Percentiles rank a stretch among this genome's conserved stretches.
phyloP scores from a whole-genome alignment of 2,329 filamentous ascomycete genomes.

The Penicillium fuscoglaucum region DNA sequence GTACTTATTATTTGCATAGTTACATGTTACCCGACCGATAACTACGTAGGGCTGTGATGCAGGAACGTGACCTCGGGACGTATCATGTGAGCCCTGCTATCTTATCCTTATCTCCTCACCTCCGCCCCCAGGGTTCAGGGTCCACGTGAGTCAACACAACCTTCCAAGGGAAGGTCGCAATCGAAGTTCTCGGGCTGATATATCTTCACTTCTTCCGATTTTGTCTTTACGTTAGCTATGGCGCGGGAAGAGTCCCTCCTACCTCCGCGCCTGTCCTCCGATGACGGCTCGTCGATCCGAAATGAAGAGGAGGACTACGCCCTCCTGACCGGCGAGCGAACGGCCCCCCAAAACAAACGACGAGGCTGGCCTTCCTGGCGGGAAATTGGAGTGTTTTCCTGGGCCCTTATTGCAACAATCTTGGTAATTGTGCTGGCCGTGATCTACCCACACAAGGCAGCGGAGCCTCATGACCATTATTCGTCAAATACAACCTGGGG shows the following conservation, averaged over 20 bases:
- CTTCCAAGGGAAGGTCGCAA: background rate
- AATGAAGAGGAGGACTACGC: conserved; percentile 63
- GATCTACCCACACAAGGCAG: conserved; percentile 69
- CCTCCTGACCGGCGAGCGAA: conserved; percentile 58
- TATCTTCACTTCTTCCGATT: background rate
- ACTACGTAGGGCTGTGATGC: background rate
- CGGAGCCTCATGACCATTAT: conserved; percentile 33
- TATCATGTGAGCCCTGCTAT: conserved; percentile 15
- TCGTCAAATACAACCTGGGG: conserved; percentile 36
- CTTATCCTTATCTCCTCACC: conserved; percentile 13
- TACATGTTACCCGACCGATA: background rate
- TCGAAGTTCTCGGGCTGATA: background rate
- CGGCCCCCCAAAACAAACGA: conserved; percentile 27
- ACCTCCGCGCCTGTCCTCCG: conserved; percentile 55
- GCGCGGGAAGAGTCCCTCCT: conserved; percentile 54
- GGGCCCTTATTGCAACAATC: conserved; percentile 79
- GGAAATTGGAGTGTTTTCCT: conserved; percentile 74
- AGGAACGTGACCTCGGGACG: background rate
- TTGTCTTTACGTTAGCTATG: conserved; percentile 25
- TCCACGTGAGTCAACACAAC: conserved; percentile 3
- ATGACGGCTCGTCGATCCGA: conserved; percentile 56
- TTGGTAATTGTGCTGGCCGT: conserved; percentile 78
- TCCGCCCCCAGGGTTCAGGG: conserved; percentile 4
- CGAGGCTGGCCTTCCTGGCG: conserved; percentile 62
- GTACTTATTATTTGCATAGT: background rate